phyloP scores from a whole-genome alignment of 1,284 basidiomycete genomes.

The Malassezia pachydermatis region DNA sequence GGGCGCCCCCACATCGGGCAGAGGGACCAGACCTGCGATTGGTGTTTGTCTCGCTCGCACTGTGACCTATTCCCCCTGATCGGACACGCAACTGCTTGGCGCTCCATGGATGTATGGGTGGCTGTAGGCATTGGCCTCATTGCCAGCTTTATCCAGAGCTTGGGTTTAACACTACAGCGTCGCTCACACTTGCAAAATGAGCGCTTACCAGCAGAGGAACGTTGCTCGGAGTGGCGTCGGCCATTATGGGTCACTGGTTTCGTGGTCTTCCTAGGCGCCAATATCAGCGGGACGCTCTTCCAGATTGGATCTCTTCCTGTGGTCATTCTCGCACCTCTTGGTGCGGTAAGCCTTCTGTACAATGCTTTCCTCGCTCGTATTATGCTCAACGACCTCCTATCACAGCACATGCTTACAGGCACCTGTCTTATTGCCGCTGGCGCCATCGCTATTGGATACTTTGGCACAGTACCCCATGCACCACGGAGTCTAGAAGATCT shows the following conservation, averaged over 20 bases:
- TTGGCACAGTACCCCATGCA: constrained; percentile 82
- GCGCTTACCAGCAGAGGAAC: constrained; percentile 54
- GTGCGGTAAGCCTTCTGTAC: constrained; percentile 82
- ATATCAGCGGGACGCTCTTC: constrained; percentile 81
- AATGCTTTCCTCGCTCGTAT: constrained; percentile 84
- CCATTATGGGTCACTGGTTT: constrained; percentile 56
- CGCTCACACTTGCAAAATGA: constrained; percentile 87
- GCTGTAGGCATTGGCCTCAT: constrained; percentile 59
- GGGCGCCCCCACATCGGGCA: no score
- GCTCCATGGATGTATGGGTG: constrained; percentile 12
- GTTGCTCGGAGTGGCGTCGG: constrained; percentile 33
- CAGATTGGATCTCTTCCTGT: constrained; percentile 74
- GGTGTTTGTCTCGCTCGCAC: no score
- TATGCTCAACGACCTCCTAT: constrained; percentile 76
- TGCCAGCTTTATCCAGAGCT: constrained; percentile 77
- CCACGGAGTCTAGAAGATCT: constrained; percentile 82
- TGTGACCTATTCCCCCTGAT: no score
- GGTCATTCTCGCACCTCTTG: constrained; percentile 57
- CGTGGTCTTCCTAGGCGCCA: constrained; percentile 58
- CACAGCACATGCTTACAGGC: constrained; percentile 67
- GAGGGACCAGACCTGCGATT: no score
- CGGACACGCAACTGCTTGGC: no score
- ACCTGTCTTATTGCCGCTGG: constrained; percentile 66
- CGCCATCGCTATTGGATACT: constrained; percentile 78
- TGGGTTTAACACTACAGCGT: constrained; percentile 80